Base-by-base conservation (phyloP, 1,284 basidiomycete genomes). In the Ganoderma boninense region DNA sequence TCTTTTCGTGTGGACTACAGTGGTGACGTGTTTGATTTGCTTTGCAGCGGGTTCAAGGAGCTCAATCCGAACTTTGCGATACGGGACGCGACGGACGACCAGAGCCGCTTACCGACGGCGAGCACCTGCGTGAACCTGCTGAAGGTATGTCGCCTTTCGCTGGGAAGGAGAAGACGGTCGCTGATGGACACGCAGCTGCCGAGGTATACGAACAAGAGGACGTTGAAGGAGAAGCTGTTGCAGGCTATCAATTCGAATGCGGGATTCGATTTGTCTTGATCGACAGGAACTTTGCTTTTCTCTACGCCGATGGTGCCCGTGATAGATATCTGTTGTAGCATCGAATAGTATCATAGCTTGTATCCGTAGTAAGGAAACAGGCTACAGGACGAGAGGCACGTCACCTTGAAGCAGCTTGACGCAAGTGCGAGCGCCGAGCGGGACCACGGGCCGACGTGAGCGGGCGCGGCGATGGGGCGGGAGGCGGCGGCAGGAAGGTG, bases 111-210 rank as follows among this genome's bases (percentile, higher is more conserved):
- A 64, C 97, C 96, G 0, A 94, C 93, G 0, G 85, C 90, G 0
- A 93, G 92, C 74, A 95, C 95, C 0, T 98, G 96, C 77, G 93
- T 96, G 43, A 98, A 97, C 79, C 80, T 97, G 14, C 82, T 97
- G 49, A 97, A 97, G 86, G 92, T 91, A 69, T 72, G 77, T 71
- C 23, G 16, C 62, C 29, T 5, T 6, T 57, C 26, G 62, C 52
- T 65, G 38, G 6, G 29, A 20, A 8, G 52, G 40, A 23, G 64
- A 35, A 26, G 5, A 0, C 11, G 4, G 8, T 23, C 20, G 16
- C 26, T 64, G 14, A 46, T 74, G 54, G 54, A 49, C 43, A 62
- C 74, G 49, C 78, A 95, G 91, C 85, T 95, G 23, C 93, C 94
- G 18, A 82, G 86, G 38, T 95, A 95, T 76, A 81, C 82, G 70